Percentiles rank a stretch among this genome's conserved stretches.
Evolutionary conservation across 1,139 yeast species (phyloP).

Genomic region (Candida mesenterica): DNA sequence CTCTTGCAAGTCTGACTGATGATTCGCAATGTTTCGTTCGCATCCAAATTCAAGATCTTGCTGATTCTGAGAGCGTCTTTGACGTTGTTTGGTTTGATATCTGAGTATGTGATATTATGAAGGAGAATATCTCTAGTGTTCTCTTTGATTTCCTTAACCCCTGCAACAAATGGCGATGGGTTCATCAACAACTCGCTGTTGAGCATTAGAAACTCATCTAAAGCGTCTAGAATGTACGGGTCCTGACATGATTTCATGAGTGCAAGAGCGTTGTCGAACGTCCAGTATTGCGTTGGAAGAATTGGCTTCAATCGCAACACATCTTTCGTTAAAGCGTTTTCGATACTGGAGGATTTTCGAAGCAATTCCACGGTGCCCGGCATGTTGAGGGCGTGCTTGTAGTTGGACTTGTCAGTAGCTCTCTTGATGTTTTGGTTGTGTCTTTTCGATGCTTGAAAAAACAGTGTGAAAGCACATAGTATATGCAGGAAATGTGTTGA

Average conservation of each 20-base stretch:
- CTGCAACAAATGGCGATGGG: slow-evolving; percentile 34
- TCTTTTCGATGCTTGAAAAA: too few species aligned
- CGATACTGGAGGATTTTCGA: background rate
- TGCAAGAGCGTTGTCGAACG: slow-evolving; percentile 41
- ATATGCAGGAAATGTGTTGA: too few species aligned
- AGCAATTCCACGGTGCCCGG: slow-evolving; percentile 9
- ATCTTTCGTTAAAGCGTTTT: slow-evolving; percentile 9
- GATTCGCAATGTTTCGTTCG: slow-evolving; percentile 45
- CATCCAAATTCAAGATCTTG: slow-evolving; percentile 31
- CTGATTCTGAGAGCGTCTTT: slow-evolving; percentile 43
- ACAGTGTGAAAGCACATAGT: too few species aligned
- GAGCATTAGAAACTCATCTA: slow-evolving; percentile 44
- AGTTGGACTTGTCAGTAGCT: too few species aligned
- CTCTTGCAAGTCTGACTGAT: slow-evolving; percentile 39
- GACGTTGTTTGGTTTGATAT: slow-evolving; percentile 29
- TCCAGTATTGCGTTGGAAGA: slow-evolving; percentile 43
- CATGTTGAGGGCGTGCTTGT: too few species aligned
- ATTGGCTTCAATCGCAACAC: slow-evolving; percentile 28
- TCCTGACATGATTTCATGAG: slow-evolving; percentile 33
- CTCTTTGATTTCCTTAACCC: slow-evolving; percentile 8
- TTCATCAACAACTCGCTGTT: slow-evolving; percentile 29
- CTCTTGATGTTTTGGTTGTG: too few species aligned
- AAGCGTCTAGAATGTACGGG: slow-evolving; percentile 35
- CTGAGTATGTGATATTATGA: slow-evolving; percentile 40
- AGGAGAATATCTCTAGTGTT: slow-evolving; percentile 32